A percentile compares a stretch with the other conserved stretches of the same genome.
phyloP scores from a whole-genome alignment of 257 asterid species.

The Solanum microdontum region DNA sequence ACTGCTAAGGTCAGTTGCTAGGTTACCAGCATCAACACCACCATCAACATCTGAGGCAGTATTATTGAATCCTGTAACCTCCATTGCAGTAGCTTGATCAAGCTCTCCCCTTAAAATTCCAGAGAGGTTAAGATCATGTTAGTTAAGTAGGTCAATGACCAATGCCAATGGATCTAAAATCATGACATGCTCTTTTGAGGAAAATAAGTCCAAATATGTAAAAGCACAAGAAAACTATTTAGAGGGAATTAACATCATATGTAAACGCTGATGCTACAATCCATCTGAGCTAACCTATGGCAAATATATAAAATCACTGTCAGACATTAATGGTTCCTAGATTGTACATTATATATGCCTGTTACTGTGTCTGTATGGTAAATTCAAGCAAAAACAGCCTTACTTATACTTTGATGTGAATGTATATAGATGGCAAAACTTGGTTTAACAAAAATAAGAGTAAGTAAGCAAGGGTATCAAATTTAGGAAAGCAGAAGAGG shows the following conservation, averaged over 20 bases:
- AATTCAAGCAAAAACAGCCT: constrained; percentile 2
- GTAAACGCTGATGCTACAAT: background rate
- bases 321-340: background rate
- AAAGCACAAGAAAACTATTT: background rate
- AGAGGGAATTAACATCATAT: background rate
- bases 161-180: background rate
- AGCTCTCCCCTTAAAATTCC: constrained; percentile 28
- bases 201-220: background rate
- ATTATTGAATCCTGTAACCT: constrained; percentile 5
- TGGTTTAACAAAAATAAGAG: background rate
- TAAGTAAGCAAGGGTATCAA: background rate
- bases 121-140: background rate
- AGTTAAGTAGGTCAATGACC: background rate
- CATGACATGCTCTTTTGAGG: background rate
- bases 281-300: background rate
- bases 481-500: background rate
- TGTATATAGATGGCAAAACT: background rate
- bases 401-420: background rate
- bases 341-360: background rate
- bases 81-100: constrained; percentile 16
- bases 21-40: constrained; percentile 17
- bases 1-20: constrained; percentile 9
- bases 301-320: background rate
- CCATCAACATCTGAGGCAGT: background rate
- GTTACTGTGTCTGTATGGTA: background rate